Evolutionary conservation across 371 early-diverging fungal species (phyloP), one percentile per base, ranked within the genome.

Genomic region (Rhizopus stolonifer): DNA sequence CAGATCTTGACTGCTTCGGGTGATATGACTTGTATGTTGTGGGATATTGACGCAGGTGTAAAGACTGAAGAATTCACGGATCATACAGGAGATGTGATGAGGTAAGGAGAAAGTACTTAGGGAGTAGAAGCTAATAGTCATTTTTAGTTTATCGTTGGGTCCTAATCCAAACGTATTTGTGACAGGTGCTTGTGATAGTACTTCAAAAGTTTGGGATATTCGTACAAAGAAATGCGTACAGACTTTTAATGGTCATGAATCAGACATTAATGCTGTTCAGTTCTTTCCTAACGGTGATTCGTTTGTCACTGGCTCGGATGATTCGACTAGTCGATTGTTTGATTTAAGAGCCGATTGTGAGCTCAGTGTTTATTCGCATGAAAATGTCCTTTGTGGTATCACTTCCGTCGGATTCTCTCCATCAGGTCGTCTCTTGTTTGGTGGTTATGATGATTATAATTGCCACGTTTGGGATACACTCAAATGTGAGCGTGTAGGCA

Each of bases 11-110:
- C 97, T 1, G 74, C 86, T 5, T 93, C 94, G 42, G 99, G 99
- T 24, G 99, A 99, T 72, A 99, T 95, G 90, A 90, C 93, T 48
- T 97, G 98, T 72, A 91, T 98, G 85, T 82, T 99, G 15, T 99
- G 99, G 99, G 99, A 99, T 73, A 89, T 99, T 52, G 98, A 96
- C 68, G 93, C 95, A 1, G 94, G 94, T 24, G 86, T 92, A 62
- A 97, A 95, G 75, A 81, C 91, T 10, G 79, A 88, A 61, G 97
- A 96, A 66, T 99, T 98, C 66, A 85, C 81, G 40, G 99, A 97
- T 70, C 99, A 99, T 67, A 93, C 95, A 13, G 99, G 97, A 21
- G 99, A 99, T 67, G 99, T 99, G 38, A 99, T 99, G 98, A 91
- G 87, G 85, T 85, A 74, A 23, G 10, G n/a, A n/a, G n/a, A n/a